Evolutionary conservation across 1,139 yeast genomes (phyloP), one percentile per base, ranked within the genome.

Genomic region (Sugiyamaella paludigena): DNA sequence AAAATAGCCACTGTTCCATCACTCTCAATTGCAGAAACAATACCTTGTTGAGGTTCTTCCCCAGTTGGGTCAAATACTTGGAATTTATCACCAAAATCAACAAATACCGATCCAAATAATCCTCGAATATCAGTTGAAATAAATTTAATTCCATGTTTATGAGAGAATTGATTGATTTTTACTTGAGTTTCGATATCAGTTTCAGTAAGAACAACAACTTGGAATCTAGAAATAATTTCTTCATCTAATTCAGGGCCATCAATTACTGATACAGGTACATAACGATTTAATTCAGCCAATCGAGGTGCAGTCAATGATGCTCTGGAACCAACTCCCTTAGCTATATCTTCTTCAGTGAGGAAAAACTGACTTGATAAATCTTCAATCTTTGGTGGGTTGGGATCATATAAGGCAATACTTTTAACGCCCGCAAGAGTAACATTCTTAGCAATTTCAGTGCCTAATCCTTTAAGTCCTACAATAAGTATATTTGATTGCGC

Each of bases 351-450:
- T 55, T 79, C 82, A 9, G 77, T 64, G 47, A 94, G 75, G 69
- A 91, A 92, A 74, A 89, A 92, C 67, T 92, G 98, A 10, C 96
- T 76, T 1, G 96, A 86, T 54, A 94, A 76, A 66, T 92, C 98
- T 47, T 72, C 76, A 44, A 88, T 60, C 52, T 75, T 69, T 15
- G 86, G 84, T 0, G 81, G 79, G 12, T 73, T 75, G 13, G 96
- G 96, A 65, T 92, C 99, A 65, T 84, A 87, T 39, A 92, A 70
- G n/a, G 94, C 77, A 60, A 92, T 74, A 13, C 95, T 84, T 72
- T 92, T 94, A 60, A 92, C 98, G 59, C 99, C 99, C 2, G 98
- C 98, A 48, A 92, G 77, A 0, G 96, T 95, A 49, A 92, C 88
- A 69, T 92, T 92, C 71, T 92, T 94, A 36, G 98, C 97, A 53